Conservation (phyloP, 176 grass and related monocot species). For the Oryza meyeriana region DNA sequence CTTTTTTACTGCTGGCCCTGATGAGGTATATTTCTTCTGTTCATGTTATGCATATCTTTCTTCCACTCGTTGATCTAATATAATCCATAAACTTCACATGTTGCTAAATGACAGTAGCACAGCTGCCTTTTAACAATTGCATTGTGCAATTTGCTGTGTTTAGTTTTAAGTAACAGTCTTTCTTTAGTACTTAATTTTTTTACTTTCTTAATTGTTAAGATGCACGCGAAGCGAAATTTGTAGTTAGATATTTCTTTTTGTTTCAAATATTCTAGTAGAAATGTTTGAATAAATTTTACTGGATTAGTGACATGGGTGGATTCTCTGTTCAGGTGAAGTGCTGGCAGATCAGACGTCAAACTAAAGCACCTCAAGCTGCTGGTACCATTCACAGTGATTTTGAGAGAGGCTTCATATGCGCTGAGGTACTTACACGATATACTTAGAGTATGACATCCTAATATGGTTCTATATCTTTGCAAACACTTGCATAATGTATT, state of each 20-base stretch:
- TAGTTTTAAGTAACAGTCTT: background rate
- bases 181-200: background rate
- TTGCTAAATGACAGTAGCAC: background rate
- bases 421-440: slow-evolving; percentile 55
- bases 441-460: background rate
- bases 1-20: slow-evolving; percentile 98
- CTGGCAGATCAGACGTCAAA: slow-evolving; percentile 93
- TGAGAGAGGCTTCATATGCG: slow-evolving; percentile 95
- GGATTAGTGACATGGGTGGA: background rate
- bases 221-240: background rate
- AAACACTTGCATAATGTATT: background rate
- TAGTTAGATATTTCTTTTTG: background rate
- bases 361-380: slow-evolving; percentile 95
- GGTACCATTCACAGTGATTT: slow-evolving; percentile 98
- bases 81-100: background rate
- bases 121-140: background rate
- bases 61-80: background rate
- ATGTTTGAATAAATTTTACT: slow-evolving; percentile 16
- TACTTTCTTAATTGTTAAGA: background rate
- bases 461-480: background rate
- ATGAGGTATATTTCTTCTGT: slow-evolving; percentile 65
- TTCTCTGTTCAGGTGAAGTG: slow-evolving; percentile 78
- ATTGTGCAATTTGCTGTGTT: background rate
- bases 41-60: slow-evolving; percentile 4
- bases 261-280: background rate